These are phyloP conservation scores for Dipodascopsis uninucleata DNA, from an alignment of 805 yeast genomes.

Conservation along the genomic window DNA sequence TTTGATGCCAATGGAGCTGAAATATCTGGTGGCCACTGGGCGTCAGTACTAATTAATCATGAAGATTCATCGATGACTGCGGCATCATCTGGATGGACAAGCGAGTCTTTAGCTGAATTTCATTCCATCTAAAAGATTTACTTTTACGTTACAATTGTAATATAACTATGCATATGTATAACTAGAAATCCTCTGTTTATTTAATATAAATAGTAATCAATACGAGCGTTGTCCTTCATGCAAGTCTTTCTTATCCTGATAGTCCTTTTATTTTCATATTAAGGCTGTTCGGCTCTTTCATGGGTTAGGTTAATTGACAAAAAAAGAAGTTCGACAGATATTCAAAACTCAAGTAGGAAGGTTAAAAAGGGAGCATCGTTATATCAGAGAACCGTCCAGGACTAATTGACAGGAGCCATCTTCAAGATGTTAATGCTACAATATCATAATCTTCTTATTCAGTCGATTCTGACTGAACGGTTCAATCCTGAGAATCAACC, in stretches of 20 bases:
- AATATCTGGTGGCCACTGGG: not conserved
- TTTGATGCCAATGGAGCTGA: not conserved
- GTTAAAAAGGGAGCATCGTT: not conserved
- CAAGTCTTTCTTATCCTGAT: too few relatives aligned
- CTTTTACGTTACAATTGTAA: too few relatives aligned
- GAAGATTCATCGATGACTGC: not conserved
- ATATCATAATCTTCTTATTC: constrained; percentile 75
- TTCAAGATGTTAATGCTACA: constrained; percentile 74
- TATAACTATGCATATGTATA: too few relatives aligned
- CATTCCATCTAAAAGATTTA: too few relatives aligned
- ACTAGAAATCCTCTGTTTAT: too few relatives aligned
- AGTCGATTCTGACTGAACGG: constrained; percentile 74
- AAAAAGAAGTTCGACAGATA: not conserved
- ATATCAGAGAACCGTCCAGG: not conserved
- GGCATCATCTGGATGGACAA: not conserved
- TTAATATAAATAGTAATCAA: too few relatives aligned
- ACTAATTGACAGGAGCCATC: not conserved
- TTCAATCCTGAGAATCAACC: constrained; percentile 45
- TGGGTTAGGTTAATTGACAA: not conserved
- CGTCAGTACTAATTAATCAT: not conserved
- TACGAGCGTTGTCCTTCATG: too few relatives aligned
- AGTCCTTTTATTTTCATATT: too few relatives aligned
- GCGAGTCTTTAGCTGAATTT: too few relatives aligned
- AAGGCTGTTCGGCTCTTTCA: not conserved
- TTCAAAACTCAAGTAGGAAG: not conserved